Percentiles rank a stretch among this genome's conserved stretches.
Conservation (phyloP, 139 green algal species). For the Tetradesmus lagerheimii region DNA sequence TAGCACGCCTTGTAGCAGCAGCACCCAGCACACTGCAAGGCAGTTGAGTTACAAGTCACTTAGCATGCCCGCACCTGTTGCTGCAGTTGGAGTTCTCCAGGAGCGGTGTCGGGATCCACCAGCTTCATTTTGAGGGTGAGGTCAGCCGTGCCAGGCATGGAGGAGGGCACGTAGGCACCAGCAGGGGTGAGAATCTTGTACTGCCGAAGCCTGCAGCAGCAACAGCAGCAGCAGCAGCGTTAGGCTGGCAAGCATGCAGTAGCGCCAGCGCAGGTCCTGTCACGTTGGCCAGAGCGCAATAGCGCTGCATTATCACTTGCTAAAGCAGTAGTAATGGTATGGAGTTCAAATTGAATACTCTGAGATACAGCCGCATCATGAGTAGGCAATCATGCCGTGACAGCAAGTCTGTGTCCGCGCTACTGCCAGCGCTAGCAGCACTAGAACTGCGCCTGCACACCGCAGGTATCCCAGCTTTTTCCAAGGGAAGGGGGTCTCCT, state of each 20-base stretch:
- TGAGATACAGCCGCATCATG: too few relatives aligned
- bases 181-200: slow-evolving; percentile 42
- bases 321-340: too few relatives aligned
- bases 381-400: too few relatives aligned
- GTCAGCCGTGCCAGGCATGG: slow-evolving; percentile 41
- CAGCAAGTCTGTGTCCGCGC: too few relatives aligned
- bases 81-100: not conserved
- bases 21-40: too few relatives aligned
- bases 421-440: slow-evolving; percentile 13
- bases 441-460: not conserved
- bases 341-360: too few relatives aligned
- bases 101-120: slow-evolving; percentile 32
- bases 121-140: slow-evolving; percentile 50
- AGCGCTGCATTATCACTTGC: too few relatives aligned
- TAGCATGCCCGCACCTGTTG: not conserved
- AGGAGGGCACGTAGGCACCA: slow-evolving; percentile 42
- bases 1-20: not conserved
- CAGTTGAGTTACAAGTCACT: not conserved
- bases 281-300: too few relatives aligned
- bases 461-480: slow-evolving; percentile 32
- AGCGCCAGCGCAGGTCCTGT: too few relatives aligned
- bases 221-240: not conserved
- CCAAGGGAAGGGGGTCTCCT: slow-evolving; percentile 37
- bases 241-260: not conserved
- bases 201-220: slow-evolving; percentile 9